Conservation (phyloP, 1,139 yeast genomes). For the Blastobotrys capitulatus region DNA sequence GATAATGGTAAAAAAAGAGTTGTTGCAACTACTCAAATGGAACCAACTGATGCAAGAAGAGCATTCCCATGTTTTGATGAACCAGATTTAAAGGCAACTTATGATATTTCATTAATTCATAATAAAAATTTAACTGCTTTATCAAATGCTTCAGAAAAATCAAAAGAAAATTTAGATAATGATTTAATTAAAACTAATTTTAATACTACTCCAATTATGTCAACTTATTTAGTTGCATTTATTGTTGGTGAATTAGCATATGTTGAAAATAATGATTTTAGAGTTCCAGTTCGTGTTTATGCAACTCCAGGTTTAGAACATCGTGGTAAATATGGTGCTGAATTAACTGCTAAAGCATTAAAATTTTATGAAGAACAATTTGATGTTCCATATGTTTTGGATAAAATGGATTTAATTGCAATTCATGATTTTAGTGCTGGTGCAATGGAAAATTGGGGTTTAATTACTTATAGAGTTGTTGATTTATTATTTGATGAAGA, state of each 20-base stretch:
- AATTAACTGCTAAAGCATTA: slow-evolving; percentile 60
- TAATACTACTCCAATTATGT: slow-evolving; percentile 69
- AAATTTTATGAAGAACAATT: slow-evolving; percentile 61
- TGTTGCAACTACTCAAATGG: slow-evolving; percentile 79
- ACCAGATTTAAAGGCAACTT: slow-evolving; percentile 71
- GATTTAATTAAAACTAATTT: slow-evolving; percentile 42
- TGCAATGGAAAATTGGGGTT: slow-evolving; percentile 82
- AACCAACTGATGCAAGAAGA: slow-evolving; percentile 79
- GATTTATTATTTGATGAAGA: slow-evolving; percentile 59
- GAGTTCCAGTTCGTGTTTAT: slow-evolving; percentile 64
- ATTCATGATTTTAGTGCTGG: slow-evolving; percentile 73
- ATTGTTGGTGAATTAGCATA: slow-evolving; percentile 75
- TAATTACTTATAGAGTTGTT: slow-evolving; percentile 66
- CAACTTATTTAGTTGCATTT: slow-evolving; percentile 77
- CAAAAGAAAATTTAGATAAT: slow-evolving; percentile 40
- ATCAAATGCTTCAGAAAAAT: slow-evolving; percentile 65
- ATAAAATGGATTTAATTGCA: slow-evolving; percentile 69
- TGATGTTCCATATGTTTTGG: slow-evolving; percentile 62
- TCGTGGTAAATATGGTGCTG: slow-evolving; percentile 61
- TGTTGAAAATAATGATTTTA: slow-evolving; percentile 58
- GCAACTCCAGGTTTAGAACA: slow-evolving; percentile 63
- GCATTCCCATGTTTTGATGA: slow-evolving; percentile 84
- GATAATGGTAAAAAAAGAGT: slow-evolving; percentile 52
- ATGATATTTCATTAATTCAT: slow-evolving; percentile 55
- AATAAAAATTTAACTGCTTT: slow-evolving; percentile 56